These are phyloP conservation scores for Cordyceps cateniannulata DNA, from an alignment of 2,329 filamentous ascomycete species.

Conservation along the genomic window DNA sequence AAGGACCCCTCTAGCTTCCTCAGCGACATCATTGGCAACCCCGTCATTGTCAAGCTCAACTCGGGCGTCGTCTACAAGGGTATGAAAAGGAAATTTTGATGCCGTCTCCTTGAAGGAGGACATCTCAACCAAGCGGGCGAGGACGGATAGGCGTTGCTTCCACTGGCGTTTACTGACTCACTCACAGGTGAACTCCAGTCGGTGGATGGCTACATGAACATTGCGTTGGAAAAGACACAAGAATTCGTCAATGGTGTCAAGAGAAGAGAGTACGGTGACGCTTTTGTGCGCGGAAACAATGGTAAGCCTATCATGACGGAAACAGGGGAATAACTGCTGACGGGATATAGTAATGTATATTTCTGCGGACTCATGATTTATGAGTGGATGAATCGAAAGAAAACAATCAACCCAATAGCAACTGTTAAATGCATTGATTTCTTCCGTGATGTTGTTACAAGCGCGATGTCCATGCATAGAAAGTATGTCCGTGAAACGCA, in stretches of 20 bases:
- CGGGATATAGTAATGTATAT: slow-evolving; percentile 61
- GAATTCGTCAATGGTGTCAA: slow-evolving; percentile 84
- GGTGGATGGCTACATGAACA: slow-evolving; percentile 99
- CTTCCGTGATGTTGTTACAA: slow-evolving; percentile 24
- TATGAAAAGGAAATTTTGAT: slow-evolving; percentile 28
- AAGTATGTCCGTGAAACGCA: slow-evolving; percentile 57
- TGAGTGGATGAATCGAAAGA: background rate
- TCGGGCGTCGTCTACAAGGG: slow-evolving; percentile 98
- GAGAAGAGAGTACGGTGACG: slow-evolving; percentile 81
- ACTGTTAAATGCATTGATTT: background rate
- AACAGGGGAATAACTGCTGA: background rate
- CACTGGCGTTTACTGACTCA: slow-evolving; percentile 14
- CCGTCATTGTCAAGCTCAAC: slow-evolving; percentile 95
- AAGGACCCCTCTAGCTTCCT: slow-evolving; percentile 93
- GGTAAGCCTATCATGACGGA: slow-evolving; percentile 44
- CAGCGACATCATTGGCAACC: slow-evolving; percentile 86
- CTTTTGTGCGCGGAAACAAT: slow-evolving; percentile 94
- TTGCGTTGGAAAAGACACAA: slow-evolving; percentile 90
- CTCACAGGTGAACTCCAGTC: slow-evolving; percentile 81
- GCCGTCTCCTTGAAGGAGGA: background rate
- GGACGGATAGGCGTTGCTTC: background rate
- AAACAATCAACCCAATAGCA: background rate
- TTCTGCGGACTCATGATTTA: slow-evolving; percentile 47
- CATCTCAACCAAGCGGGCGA: background rate
- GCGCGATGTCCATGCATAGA: slow-evolving; percentile 54